Evolutionary conservation across 352 stramenopile species (phyloP), one percentile per base, ranked within the genome.

Genomic region (Globisporangium irregulare): DNA sequence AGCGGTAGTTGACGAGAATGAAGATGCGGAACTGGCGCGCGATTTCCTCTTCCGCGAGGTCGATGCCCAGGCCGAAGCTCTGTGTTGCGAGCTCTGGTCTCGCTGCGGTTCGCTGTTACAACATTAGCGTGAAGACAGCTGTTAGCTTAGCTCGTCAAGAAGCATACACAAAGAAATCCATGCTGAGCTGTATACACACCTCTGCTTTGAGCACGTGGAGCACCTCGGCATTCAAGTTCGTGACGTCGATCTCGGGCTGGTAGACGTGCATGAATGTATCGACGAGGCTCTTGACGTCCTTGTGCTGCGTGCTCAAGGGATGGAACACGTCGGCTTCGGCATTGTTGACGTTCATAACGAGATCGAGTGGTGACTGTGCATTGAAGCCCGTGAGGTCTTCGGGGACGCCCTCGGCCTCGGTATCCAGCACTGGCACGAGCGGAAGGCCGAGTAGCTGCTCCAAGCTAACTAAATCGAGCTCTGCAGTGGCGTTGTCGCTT

Each of bases 1-100:
- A 90, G 43, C 76, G 66, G 58, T 90, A 90, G 68, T 82, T 78
- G 55, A 90, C 72, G 38, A 90, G 69, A 67, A 88, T 12, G 65
- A 79, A 80, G 27, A 88, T 72, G 12, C 76, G 64, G 41, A 80
- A 82, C 61, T 83, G 69, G 70, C 81, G 76, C 57, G 71, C 81
- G 54, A 82, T 46, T 10, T 73, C 73, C 18, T 81, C 73, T 54
- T 82, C 61, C 46, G 85, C 64, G 9, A 86, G 68, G 51, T 86
- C 67, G 41, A 85, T 62, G 14, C 67, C 73, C 25, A 67, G 67
- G 20, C 67, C 75, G 36, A 86, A 59, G 59, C 83, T 73, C 25
- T 84, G 75, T 62, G 86, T 59, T 18, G 80, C 70, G 25, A 80
- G 69, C 72, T 87, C 80, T 8, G 62, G 48, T 14, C 80, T 68